Evolutionary conservation across 768 basidiomycete genomes (phyloP).

Genomic region (Pisolithus sp.): DNA sequence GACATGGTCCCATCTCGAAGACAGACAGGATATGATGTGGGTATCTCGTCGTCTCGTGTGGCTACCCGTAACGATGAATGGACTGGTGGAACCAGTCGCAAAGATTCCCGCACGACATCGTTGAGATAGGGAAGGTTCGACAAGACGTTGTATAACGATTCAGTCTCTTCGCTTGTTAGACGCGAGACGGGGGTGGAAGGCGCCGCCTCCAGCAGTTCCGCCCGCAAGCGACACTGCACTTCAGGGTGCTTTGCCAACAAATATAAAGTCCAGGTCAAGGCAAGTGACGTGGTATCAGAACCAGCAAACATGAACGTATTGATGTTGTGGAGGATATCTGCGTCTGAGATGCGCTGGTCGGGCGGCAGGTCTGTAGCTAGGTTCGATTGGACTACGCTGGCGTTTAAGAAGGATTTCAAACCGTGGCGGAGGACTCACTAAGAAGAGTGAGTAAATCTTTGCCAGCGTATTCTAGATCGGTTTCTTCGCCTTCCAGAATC

Average conservation of each 20-base stretch:
- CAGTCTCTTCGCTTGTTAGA: conserved; percentile 59
- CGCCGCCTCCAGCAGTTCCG: conserved; percentile 51
- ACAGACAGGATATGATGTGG: conserved; percentile 59
- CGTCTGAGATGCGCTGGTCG: conserved; percentile 76
- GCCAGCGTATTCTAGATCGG: conserved; percentile 46
- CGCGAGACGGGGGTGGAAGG: conserved; percentile 35
- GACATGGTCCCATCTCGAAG: conserved; percentile 40
- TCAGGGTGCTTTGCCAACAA: conserved; percentile 62
- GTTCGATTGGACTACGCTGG: conserved; percentile 71
- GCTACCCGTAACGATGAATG: conserved; percentile 79
- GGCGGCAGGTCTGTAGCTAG: conserved; percentile 59
- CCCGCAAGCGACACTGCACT: conserved; percentile 64
- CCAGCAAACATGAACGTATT: conserved; percentile 90
- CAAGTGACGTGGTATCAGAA: conserved; percentile 79
- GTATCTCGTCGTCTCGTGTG: conserved; percentile 70
- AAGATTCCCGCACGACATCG: conserved; percentile 66
- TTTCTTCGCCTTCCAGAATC: conserved; percentile 53
- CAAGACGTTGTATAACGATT: conserved; percentile 50
- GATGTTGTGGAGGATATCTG: conserved; percentile 80
- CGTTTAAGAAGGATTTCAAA: conserved; percentile 5
- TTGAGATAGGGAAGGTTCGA: conserved; percentile 65
- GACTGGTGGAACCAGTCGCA: conserved; percentile 76
- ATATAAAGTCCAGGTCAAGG: conserved; percentile 79
- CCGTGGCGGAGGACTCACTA: conserved; percentile 40
- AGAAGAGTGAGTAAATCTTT: conserved; percentile 76